Base-by-base conservation (phyloP, 2,329 filamentous ascomycete genomes). In the Aureobasidium sp. region DNA sequence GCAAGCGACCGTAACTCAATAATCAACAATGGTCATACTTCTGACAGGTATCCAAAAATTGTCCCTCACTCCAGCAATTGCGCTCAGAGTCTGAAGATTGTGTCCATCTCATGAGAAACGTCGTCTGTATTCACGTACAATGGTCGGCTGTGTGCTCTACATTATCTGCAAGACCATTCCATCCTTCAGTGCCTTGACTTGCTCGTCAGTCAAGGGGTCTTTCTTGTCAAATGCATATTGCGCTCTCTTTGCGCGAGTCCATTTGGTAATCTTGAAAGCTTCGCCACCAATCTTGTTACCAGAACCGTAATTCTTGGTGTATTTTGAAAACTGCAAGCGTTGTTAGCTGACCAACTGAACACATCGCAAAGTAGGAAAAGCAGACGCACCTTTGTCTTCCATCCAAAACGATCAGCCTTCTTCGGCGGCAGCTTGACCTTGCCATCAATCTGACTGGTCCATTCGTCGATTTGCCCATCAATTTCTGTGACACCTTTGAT, bases 91-190 rank as follows among this genome's bases (percentile, higher is more conserved):
- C n/a, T n/a, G n/a, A n/a, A n/a, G n/a, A n/a, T n/a, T n/a, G n/a
- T n/a, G n/a, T n/a, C n/a, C n/a, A n/a, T n/a, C n/a, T n/a, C n/a
- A n/a, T n/a, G n/a, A n/a, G n/a, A n/a, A n/a, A n/a, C n/a, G n/a
- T n/a, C n/a, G n/a, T n/a, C n/a, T n/a, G n/a, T n/a, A n/a, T n/a
- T n/a, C n/a, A n/a, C n/a, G n/a, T n/a, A n/a, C n/a, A n/a, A n/a
- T n/a, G n/a, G n/a, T n/a, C n/a, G n/a, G n/a, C n/a, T n/a, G n/a
- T n/a, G n/a, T n/a, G n/a, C n/a, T n/a, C n/a, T 30, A 38, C 34
- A 49, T 38, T 12, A 49, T 49, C 24, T 49, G 34, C 24, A 49
- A 30, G 16, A 58, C 57, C 41, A 51, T 57, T n/a, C 57, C 47
- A 16, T 39, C 12, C 8, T 41, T 41, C 14, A 51, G 12, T 12